These are phyloP conservation scores for Trichophyton mentagrophytes DNA, from an alignment of 2,329 filamentous ascomycete species.

Conservation along the genomic window DNA sequence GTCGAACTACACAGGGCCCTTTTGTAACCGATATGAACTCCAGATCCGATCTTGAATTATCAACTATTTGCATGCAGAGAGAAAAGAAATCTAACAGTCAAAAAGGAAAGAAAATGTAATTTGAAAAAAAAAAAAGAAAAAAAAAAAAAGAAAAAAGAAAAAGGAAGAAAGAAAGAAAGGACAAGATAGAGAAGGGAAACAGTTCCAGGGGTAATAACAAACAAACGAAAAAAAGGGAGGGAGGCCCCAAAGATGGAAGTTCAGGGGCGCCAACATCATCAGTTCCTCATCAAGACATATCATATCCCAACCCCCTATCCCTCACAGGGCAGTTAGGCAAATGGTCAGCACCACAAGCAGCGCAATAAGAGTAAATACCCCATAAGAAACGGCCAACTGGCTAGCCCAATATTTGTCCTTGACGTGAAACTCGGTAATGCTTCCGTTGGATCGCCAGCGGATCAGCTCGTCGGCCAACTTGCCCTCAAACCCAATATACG, in stretches of 20 bases:
- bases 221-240: neutral
- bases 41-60: neutral
- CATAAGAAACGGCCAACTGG: slow-evolving; percentile 4
- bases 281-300: neutral
- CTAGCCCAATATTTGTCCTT: slow-evolving; percentile 12
- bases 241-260: neutral
- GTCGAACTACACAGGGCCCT: neutral
- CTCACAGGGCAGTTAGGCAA: neutral
- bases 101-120: neutral
- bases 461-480: slow-evolving; percentile 8
- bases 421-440: slow-evolving; percentile 11
- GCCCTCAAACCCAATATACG: slow-evolving; percentile 9
- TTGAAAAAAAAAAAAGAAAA: no score
- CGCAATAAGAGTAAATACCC: slow-evolving; percentile 3
- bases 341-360: slow-evolving; percentile 8
- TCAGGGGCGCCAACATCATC: no score
- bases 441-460: slow-evolving; percentile 9
- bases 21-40: neutral
- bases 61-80: neutral
- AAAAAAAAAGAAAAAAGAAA: no score
- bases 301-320: no score
- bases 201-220: no score
- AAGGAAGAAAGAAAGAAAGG: neutral
- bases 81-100: neutral
- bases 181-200: neutral